Evolutionary conservation across 1,139 yeast genomes (phyloP), one percentile per base, ranked within the genome.

Genomic region (Nakaseomyces delphensis): DNA sequence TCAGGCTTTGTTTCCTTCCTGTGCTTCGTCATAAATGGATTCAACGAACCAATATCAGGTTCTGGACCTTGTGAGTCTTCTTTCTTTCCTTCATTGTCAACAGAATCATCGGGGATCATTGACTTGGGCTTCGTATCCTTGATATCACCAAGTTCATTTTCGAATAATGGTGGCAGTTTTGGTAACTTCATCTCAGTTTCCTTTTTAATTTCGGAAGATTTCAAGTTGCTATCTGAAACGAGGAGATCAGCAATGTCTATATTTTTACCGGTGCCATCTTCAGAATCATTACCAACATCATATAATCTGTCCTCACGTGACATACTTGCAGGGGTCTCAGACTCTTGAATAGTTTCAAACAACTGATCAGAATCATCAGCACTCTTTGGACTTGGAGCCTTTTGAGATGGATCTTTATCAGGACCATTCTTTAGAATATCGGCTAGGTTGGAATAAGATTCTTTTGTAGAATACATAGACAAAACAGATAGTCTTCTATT

Each of bases 401-500:
- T 47, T 19, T 25, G 42, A 10, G 19, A 32, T 21, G 25, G 36
- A 23, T 47, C 44, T 14, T 43, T 24, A 15, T 49, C 49, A 6
- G 45, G 49, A 3, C 45, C 62, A 18, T 66, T 67, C 41, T 69
- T 70, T 48, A 79, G 60, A 41, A 76, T 71, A 8, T 77, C 70
- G 44, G 73, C 76, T 57, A 81, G 68, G 55, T 81, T 80, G 36
- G 72, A 73, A 52, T 74, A 80, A 0, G 86, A 78, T 43, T 72
- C 77, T 48, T 73, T 78, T 3, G 87, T 77, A 1, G 87, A 80
- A 52, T 79, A 78, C 63, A 80, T 67, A 0, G 87, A 79, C 42
- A 82, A 62, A 9, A 81, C 83, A 16, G 86, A 79, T 40, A 80
- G 66, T 54, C 91, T 71, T 63, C 79, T 81, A 56, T 76, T 77